phyloP scores from a whole-genome alignment of 2,329 filamentous ascomycete genomes.

The Teratosphaeria viscida region DNA sequence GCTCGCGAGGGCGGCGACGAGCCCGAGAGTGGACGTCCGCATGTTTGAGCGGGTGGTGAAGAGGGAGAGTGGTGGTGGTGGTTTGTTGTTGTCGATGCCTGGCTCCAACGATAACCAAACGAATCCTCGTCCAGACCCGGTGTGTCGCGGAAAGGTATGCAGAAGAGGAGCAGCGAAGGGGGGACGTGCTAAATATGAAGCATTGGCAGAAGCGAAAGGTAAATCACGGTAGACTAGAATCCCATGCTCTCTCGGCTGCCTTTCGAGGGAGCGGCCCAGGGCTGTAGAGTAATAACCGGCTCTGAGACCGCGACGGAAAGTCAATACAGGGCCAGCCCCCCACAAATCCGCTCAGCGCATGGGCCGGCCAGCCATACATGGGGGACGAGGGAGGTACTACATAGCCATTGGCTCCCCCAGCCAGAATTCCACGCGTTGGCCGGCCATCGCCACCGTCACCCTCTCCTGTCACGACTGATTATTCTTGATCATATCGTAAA shows the following conservation, averaged over 20 bases:
- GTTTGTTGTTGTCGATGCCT: neutral
- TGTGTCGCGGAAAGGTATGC: neutral
- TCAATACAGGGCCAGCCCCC: neutral
- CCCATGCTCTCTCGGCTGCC: neutral
- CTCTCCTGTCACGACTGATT: neutral
- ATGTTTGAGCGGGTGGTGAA: conserved; percentile 6
- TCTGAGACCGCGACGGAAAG: neutral
- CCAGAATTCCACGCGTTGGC: neutral
- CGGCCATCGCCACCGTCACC: neutral
- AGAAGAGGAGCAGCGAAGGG: neutral
- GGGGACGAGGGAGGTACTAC: no score
- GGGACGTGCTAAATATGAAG: neutral
- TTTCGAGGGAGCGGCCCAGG: neutral
- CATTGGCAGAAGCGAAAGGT: neutral
- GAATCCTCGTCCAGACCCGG: neutral
- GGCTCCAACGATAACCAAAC: neutral
- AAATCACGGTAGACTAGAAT: neutral
- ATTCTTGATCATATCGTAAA: neutral
- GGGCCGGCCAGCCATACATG: neutral
- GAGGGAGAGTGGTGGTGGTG: neutral
- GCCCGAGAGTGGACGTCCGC: conserved; percentile 7
- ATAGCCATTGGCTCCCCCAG: no score
- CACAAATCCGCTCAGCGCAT: neutral
- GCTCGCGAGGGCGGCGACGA: conserved; percentile 11
- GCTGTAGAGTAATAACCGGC: neutral